Conservation (phyloP, 225 moss, liverwort and hornwort genomes). For the Bryum argenteum region DNA sequence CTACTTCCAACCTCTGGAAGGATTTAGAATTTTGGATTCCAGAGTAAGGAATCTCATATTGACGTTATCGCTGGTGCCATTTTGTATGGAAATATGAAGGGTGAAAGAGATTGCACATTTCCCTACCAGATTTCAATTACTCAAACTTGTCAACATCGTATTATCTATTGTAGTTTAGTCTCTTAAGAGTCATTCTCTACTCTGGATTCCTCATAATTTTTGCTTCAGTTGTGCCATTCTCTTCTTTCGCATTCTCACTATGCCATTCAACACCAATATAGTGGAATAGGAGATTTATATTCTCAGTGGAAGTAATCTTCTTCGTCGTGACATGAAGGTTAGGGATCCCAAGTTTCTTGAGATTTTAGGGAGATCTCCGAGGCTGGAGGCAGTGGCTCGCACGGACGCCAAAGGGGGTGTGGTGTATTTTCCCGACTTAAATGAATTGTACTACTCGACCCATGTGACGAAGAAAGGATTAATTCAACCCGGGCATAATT, state of each 20-base stretch:
- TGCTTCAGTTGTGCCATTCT: too few relatives aligned
- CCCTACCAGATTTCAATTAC: too few relatives aligned
- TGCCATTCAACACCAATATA: too few relatives aligned
- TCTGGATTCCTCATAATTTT: too few relatives aligned
- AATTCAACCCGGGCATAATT: slow-evolving; percentile 27
- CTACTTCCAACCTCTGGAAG: not conserved
- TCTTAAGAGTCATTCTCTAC: too few relatives aligned
- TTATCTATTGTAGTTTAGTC: too few relatives aligned
- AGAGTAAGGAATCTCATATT: not conserved
- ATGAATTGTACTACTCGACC: slow-evolving; percentile 57
- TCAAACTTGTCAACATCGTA: too few relatives aligned
- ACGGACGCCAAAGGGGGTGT: slow-evolving; percentile 51
- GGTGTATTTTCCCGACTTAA: slow-evolving; percentile 52
- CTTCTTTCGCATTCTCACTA: too few relatives aligned
- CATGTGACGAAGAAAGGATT: slow-evolving; percentile 34
- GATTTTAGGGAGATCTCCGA: slow-evolving; percentile 45
- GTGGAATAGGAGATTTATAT: too few relatives aligned
- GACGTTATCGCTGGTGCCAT: too few relatives aligned
- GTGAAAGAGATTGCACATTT: too few relatives aligned
- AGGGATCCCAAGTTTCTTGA: slow-evolving; percentile 52
- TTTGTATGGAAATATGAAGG: too few relatives aligned
- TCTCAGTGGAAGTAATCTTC: not conserved
- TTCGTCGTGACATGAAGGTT: slow-evolving; percentile 34
- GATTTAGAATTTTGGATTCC: not conserved
- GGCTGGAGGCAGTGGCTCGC: slow-evolving; percentile 35